phyloP scores from a whole-genome alignment of 257 asterid genomes.

The Scutellaria minor region DNA sequence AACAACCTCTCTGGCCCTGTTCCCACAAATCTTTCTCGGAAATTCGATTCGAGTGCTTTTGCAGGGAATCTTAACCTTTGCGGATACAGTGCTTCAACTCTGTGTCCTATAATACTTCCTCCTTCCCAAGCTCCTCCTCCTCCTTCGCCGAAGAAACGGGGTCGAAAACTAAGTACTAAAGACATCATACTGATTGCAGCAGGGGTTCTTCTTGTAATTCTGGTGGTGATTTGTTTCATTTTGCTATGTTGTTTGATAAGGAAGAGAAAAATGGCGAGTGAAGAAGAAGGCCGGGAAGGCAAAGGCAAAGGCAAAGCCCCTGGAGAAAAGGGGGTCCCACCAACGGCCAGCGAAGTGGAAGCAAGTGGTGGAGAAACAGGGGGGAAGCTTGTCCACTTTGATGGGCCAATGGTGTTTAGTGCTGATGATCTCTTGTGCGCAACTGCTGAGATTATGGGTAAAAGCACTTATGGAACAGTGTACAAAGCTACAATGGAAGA shows the following conservation, averaged over 20 bases:
- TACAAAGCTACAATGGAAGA: slow-evolving; percentile 92
- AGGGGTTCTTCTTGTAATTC: slow-evolving; percentile 65
- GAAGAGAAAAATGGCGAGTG: slow-evolving; percentile 54
- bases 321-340: slow-evolving; percentile 51
- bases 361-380: slow-evolving; percentile 69
- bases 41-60: slow-evolving; percentile 73
- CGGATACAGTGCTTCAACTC: slow-evolving; percentile 64
- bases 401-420: slow-evolving; percentile 76
- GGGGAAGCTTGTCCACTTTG: slow-evolving; percentile 93
- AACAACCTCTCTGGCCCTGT: slow-evolving; percentile 84
- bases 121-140: slow-evolving; percentile 46
- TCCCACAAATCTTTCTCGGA: slow-evolving; percentile 58
- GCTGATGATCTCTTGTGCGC: slow-evolving; percentile 96
- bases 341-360: slow-evolving; percentile 49
- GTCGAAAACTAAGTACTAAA: slow-evolving; percentile 58
- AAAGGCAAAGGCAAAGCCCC: slow-evolving; percentile 36
- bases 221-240: slow-evolving; percentile 64
- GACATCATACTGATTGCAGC: slow-evolving; percentile 80
- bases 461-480: slow-evolving; percentile 93
- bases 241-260: slow-evolving; percentile 65
- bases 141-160: slow-evolving; percentile 29
- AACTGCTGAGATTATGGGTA: slow-evolving; percentile 96
- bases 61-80: slow-evolving; percentile 75
- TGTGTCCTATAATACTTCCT: slow-evolving; percentile 54
- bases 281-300: slow-evolving; percentile 39